Evolutionary conservation across 2,329 filamentous ascomycete genomes (phyloP), one percentile per base, ranked within the genome.

Genomic region (Scorias spongiosa): DNA sequence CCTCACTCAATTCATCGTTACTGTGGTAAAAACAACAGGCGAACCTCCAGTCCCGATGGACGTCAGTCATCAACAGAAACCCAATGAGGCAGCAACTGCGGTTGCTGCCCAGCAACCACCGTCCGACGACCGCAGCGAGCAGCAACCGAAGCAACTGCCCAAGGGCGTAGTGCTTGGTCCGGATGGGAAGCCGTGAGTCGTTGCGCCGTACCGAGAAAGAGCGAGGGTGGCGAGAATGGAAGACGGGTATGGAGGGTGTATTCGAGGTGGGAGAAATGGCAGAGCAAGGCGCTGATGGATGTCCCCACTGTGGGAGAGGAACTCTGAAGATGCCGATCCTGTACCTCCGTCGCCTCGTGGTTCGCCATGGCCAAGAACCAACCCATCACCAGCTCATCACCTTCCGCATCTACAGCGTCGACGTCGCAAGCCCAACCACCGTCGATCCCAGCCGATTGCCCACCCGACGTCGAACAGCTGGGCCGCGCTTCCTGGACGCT

Each of bases 401-500:
- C 39, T 32, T 65, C 68, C 18, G 45, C 49, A n/a, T 45, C 51
- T 15, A 51, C 55, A 2, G 48, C 61, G 12, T 51, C 64, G 4
- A 53, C 59, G 18, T 45, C 66, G 11, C 56, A 26, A 26, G 64
- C 5, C 43, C 65, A 7, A 46, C 67, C 4, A 45, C 63, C 29
- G 45, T 54, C n/a, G 34, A 55, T 3, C 59, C 66, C 11, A 68
- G 49, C 69, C 45, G 83, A 93, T 63, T 96, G 89, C 60, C 91
- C 91, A 0, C 82, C 91, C 1, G 88, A 96, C 59, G 85, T 95
- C 50, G 86, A 93, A 59, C 66, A 72, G 12, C 78, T 98, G 4
- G 91, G 91, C 41, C 84, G 87, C 49, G 80, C 80, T 47, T 84
- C 86, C 10, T 98, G 91, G 91, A 95, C 87, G 0, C 74, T 98